Conservation (phyloP, 2,329 filamentous ascomycete species). For the Whalleya microplaca region DNA sequence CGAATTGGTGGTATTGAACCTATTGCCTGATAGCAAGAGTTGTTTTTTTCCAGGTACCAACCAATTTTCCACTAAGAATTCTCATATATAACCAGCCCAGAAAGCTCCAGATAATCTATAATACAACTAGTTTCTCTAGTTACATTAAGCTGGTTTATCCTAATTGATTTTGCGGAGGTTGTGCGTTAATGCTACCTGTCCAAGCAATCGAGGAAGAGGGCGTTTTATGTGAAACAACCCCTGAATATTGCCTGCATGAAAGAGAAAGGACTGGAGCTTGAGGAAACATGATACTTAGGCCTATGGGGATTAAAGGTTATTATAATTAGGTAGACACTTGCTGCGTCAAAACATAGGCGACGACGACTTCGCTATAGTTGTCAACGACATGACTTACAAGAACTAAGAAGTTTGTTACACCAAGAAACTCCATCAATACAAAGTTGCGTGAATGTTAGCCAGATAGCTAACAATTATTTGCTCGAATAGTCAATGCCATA, state of each 20-base stretch:
- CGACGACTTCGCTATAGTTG: too few species aligned
- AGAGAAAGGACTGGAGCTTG: neutral
- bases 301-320: neutral
- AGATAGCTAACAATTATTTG: neutral
- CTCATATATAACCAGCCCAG: neutral
- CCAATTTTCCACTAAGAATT: neutral
- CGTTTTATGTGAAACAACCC: neutral
- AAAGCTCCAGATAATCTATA: neutral
- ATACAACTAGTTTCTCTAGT: neutral
- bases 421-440: neutral
- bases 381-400: neutral
- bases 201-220: neutral
- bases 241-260: neutral
- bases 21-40: too few species aligned
- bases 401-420: neutral
- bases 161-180: neutral
- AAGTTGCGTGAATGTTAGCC: neutral
- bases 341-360: neutral
- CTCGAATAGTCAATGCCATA: neutral
- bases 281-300: neutral
- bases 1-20: too few species aligned
- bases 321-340: neutral
- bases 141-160: neutral
- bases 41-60: neutral
- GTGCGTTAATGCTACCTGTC: neutral